Conservation (phyloP, 129 eudicot species). For the Tanacetum coccineum region DNA sequence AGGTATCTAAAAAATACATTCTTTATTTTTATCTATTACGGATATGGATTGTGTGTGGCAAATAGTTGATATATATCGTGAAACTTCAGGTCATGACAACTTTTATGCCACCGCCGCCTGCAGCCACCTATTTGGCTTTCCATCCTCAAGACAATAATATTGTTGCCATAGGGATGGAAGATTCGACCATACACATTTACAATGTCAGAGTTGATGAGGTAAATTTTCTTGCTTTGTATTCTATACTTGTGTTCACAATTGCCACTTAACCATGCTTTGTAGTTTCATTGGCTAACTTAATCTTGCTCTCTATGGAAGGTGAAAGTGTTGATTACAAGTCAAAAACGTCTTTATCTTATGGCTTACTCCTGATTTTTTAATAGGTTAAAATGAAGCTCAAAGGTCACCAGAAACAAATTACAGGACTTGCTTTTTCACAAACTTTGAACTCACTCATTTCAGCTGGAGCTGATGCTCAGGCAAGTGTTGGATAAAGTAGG, state of each 20-base stretch:
- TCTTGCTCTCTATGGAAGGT: neutral
- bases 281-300: neutral
- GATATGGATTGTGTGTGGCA: slow-evolving; percentile 6
- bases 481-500: slow-evolving; percentile 25
- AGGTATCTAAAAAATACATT: slow-evolving; percentile 36
- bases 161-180: slow-evolving; percentile 87
- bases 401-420: slow-evolving; percentile 71
- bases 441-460: slow-evolving; percentile 63
- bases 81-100: slow-evolving; percentile 72
- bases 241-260: neutral
- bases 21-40: neutral
- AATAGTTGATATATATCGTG: slow-evolving; percentile 12
- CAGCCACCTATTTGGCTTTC: slow-evolving; percentile 76
- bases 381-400: slow-evolving; percentile 73
- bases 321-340: neutral
- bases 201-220: slow-evolving; percentile 87
- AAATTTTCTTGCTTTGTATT: slow-evolving; percentile 3
- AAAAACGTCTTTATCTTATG: neutral
- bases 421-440: slow-evolving; percentile 86
- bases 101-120: slow-evolving; percentile 87
- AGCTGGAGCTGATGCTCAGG: slow-evolving; percentile 88
- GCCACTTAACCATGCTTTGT: slow-evolving; percentile 1
- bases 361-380: slow-evolving; percentile 10
- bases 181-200: slow-evolving; percentile 70
- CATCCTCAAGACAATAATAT: slow-evolving; percentile 90